Base-by-base conservation (phyloP, 345 rosid genomes). In the Jatropha curcas region DNA sequence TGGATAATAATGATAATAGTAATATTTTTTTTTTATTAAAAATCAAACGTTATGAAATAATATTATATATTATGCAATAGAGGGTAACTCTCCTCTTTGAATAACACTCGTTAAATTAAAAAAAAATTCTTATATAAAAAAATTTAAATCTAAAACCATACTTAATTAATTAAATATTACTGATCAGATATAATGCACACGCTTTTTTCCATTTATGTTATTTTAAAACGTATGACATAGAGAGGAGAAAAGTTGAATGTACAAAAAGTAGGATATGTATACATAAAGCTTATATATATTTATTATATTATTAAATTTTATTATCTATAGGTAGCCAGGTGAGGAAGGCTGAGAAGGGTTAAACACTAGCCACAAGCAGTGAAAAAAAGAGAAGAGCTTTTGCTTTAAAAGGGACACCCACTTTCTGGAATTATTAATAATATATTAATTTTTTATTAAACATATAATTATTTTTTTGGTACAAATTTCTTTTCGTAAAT, bases 341-440 rank as follows among this genome's bases (percentile, higher is more conserved):
- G 53, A 48, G 53, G 17, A 46, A 14, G 51, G 51, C 16, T 46
- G 16, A 41, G 52, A 51, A 62, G 51, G 72, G 31, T 28, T 65
- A 35, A 55, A 69, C 60, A 60, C 19, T 5, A 69, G 67, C 77
- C 77, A 80, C 80, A 52, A 59, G 25, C 37, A 67, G 65, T 58
- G 76, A 66, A 77, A 81, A 34, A 84, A 84, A 71, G 83, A 8
- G 70, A 69, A 61, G 48, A 58, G 68, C 83, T 77, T 76, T 83
- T 81, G 80, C 84, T 66, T 89, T 84, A 85, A 89, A 89, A 86
- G 94, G 86, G 81, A 81, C 87, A 83, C 89, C 86, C 88, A 84
- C 94, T 89, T 89, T 89, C 90, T 84, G 89, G 89, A 80, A 76
- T 81, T 75, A 80, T 68, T 46, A n/a, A 65, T n/a, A n/a, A n/a